These are phyloP conservation scores for Thuidium tamariscinum DNA, from an alignment of 225 moss, liverwort and hornwort genomes.

Conservation along the genomic window DNA sequence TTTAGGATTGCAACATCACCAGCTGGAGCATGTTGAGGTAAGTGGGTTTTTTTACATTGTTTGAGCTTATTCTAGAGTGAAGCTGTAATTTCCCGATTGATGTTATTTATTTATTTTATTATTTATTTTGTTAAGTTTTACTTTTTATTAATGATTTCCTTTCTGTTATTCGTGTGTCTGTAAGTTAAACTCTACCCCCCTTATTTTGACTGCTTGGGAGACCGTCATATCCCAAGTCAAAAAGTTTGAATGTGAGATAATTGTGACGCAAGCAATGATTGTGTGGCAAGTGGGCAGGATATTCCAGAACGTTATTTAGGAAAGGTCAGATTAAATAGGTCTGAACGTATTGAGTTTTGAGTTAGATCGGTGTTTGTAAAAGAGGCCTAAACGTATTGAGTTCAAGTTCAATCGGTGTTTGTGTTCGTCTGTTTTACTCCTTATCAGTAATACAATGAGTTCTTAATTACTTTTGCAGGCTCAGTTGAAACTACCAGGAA, in stretches of 20 bases:
- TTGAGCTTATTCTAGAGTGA: neutral
- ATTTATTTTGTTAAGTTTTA: neutral
- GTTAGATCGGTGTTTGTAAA: neutral
- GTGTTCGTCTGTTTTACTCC: neutral
- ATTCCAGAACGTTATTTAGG: neutral
- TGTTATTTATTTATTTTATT: neutral
- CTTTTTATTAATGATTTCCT: neutral
- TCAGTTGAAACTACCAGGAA: slow-evolving; percentile 59
- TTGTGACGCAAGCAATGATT: neutral
- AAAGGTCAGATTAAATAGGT: neutral
- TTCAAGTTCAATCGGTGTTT: neutral
- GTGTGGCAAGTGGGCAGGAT: neutral
- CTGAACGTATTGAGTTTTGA: neutral
- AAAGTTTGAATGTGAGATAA: neutral
- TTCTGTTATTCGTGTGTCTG: neutral
- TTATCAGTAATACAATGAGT: neutral
- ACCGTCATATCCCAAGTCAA: neutral
- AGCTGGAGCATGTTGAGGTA: slow-evolving; percentile 78
- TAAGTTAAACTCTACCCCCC: neutral
- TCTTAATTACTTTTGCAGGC: neutral
- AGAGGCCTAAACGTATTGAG: neutral
- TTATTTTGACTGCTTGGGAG: neutral
- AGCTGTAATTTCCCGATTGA: neutral
- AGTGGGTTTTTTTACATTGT: neutral
- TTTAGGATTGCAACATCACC: slow-evolving; percentile 82